Evolutionary conservation across 805 yeast genomes (phyloP).

Genomic region (Metschnikowia amazonensis): DNA sequence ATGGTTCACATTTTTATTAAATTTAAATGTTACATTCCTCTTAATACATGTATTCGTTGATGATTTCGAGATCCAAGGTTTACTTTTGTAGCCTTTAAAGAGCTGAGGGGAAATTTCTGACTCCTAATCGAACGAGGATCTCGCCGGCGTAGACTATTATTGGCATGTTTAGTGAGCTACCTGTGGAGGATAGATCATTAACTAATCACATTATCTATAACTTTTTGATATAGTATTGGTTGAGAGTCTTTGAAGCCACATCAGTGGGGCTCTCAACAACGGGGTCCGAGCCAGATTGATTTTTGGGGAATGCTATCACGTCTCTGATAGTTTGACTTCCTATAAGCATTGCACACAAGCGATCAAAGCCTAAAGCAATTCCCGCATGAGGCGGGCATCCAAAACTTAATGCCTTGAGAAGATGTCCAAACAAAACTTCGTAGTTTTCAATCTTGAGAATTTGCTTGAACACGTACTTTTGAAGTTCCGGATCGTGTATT

Average conservation of each 20-base stretch:
- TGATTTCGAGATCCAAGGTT: too few relatives aligned
- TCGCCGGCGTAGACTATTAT: too few relatives aligned
- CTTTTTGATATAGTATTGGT: conserved; percentile 47
- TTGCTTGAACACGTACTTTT: conserved; percentile 63
- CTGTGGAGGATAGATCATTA: too few relatives aligned
- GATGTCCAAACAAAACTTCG: conserved; percentile 74
- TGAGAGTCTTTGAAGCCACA: conserved; percentile 49
- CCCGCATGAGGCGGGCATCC: conserved; percentile 99
- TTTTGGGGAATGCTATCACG: conserved; percentile 95
- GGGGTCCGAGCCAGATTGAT: conserved; percentile 80
- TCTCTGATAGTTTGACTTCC: conserved; percentile 78
- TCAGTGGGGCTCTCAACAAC: conserved; percentile 82
- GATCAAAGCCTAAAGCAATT: conserved; percentile 89
- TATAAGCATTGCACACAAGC: conserved; percentile 87
- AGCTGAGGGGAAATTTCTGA: too few relatives aligned
- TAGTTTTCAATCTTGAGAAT: conserved; percentile 60
- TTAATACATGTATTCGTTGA: too few relatives aligned
- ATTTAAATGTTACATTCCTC: too few relatives aligned
- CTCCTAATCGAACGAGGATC: too few relatives aligned
- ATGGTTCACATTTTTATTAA: background rate
- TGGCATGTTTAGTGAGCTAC: too few relatives aligned
- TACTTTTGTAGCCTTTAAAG: too few relatives aligned
- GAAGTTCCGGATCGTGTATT: conserved; percentile 81
- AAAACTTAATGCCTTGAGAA: conserved; percentile 71
- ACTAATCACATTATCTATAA: background rate